These are phyloP conservation scores for Gracilaria domingensis DNA, from an alignment of 23 red algal genomes.

Conservation along the genomic window DNA sequence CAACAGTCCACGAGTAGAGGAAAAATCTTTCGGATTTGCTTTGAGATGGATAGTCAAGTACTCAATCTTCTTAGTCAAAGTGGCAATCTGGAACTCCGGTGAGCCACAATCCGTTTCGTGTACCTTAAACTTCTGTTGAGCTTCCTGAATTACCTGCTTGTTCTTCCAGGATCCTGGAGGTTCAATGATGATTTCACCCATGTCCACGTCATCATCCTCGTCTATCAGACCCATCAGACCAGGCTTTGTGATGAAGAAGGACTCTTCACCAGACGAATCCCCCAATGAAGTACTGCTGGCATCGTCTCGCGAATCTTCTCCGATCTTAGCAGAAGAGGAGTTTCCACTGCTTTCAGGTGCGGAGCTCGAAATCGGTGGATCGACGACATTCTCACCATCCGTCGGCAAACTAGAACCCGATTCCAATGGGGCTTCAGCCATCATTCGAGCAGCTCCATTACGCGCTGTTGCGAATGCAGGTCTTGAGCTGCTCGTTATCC, in stretches of 20 bases:
- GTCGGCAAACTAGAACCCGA: not conserved
- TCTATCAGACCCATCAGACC: not conserved
- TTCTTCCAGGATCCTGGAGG: conserved; percentile 35
- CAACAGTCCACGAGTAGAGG: conserved; percentile 82
- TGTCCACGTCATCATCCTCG: conserved; percentile 9
- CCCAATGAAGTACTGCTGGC: not conserved
- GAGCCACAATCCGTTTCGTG: conserved; percentile 95
- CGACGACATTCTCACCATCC: conserved; percentile 10
- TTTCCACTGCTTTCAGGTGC: not conserved
- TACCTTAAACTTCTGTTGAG: conserved; percentile 48
- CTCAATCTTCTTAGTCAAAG: conserved; percentile 80
- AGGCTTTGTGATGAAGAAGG: conserved; percentile 8
- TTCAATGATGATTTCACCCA: conserved; percentile 1
- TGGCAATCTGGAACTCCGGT: conserved; percentile 96
- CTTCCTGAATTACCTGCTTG: conserved; percentile 27
- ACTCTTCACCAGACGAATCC: not conserved
- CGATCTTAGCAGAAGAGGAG: not conserved
- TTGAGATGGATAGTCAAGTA: conserved; percentile 89
- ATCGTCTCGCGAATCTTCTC: not conserved
- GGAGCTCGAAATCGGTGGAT: not conserved
- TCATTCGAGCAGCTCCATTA: conserved; percentile 17
- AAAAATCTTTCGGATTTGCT: conserved; percentile 90
- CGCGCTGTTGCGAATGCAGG: not conserved
- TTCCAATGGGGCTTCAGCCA: not conserved
- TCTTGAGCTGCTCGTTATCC: not conserved